These are phyloP conservation scores for Graphiopsis chlorocephala DNA, from an alignment of 2,329 filamentous ascomycete species.

Conservation along the genomic window DNA sequence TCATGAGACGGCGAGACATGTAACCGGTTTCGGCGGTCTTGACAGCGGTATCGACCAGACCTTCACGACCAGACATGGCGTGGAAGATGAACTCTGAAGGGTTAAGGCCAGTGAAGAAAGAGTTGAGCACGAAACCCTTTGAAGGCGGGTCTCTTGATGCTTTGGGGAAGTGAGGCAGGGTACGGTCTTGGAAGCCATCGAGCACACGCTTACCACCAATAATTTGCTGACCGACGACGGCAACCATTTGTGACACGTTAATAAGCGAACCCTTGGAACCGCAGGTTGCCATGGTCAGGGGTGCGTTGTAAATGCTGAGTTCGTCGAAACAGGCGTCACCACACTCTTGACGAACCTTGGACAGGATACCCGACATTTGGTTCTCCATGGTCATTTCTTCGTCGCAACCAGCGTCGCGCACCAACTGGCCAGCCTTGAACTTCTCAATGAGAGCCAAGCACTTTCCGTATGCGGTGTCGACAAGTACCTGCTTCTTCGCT, in stretches of 20 bases:
- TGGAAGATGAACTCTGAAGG: slow-evolving; percentile 97
- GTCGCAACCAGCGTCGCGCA: slow-evolving; percentile 84
- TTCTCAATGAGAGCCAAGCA: slow-evolving; percentile 80
- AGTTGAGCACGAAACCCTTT: slow-evolving; percentile 95
- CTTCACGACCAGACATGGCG: slow-evolving; percentile 97
- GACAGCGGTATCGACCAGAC: slow-evolving; percentile 96
- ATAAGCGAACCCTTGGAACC: slow-evolving; percentile 96
- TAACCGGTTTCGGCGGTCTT: slow-evolving; percentile 99
- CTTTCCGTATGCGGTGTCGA: slow-evolving; percentile 72
- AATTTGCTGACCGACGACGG: slow-evolving; percentile 95
- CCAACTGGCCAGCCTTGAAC: slow-evolving; percentile 75
- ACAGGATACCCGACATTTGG: slow-evolving; percentile 84
- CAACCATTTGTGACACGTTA: slow-evolving; percentile 99
- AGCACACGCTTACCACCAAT: slow-evolving; percentile 89
- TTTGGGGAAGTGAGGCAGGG: slow-evolving; percentile 91
- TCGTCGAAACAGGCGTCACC: slow-evolving; percentile 88
- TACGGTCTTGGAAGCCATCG: slow-evolving; percentile 95
- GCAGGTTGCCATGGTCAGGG: slow-evolving; percentile 93
- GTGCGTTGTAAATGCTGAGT: slow-evolving; percentile 86
- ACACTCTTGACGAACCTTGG: slow-evolving; percentile 84
- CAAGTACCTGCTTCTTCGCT: slow-evolving; percentile 70
- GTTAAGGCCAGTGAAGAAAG: slow-evolving; percentile 88
- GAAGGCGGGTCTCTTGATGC: slow-evolving; percentile 87
- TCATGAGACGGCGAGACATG: slow-evolving; percentile 98
- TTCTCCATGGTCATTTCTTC: slow-evolving; percentile 91